A percentile compares a stretch with the other conserved stretches of the same genome.
Evolutionary conservation across 225 moss, liverwort and hornwort species (phyloP).

Genomic region (Sphagnum tenellum): DNA sequence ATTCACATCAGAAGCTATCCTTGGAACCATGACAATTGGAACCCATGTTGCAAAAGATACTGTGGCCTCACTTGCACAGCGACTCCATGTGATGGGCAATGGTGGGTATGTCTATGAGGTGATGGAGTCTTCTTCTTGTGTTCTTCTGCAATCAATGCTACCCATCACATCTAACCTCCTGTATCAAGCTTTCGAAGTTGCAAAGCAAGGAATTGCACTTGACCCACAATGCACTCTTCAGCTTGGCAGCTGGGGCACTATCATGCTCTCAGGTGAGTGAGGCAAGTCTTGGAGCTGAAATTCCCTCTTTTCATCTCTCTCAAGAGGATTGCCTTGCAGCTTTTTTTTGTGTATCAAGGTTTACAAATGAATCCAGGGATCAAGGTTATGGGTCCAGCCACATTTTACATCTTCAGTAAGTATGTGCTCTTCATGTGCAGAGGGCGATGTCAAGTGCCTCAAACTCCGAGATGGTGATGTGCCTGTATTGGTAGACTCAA

Average conservation of each 20-base stretch:
- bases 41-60: background rate
- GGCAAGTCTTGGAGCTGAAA: background rate
- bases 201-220: background rate
- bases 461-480: background rate
- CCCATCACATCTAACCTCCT: background rate
- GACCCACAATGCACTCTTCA: constrained; percentile 1
- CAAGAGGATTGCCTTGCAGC: background rate
- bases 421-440: background rate
- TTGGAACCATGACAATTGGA: background rate
- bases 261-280: background rate
- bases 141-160: background rate
- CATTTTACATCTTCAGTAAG: background rate
- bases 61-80: background rate
- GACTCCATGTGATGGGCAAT: background rate
- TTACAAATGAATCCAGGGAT: background rate
- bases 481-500: background rate
- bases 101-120: background rate
- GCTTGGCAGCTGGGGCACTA: constrained; percentile 2
- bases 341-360: background rate
- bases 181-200: background rate
- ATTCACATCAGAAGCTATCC: background rate
- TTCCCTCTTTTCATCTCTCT: background rate
- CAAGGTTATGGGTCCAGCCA: background rate
- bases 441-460: background rate
- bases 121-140: background rate